These are phyloP conservation scores for Ceriops tagal DNA, from an alignment of 345 rosid genomes.

Conservation along the genomic window DNA sequence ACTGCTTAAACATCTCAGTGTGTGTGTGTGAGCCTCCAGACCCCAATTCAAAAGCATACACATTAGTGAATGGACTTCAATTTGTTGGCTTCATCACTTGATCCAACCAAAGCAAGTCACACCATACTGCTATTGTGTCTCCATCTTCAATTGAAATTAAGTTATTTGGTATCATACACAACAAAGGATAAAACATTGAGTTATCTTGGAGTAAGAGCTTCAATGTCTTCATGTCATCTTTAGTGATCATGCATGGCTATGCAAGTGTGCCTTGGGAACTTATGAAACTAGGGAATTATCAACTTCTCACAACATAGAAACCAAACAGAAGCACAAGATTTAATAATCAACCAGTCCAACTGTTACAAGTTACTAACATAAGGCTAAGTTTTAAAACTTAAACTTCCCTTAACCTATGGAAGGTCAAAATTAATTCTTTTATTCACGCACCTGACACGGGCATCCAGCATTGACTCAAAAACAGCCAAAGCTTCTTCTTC, in stretches of 20 bases:
- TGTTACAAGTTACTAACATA: not conserved
- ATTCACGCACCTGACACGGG: slow-evolving; percentile 74
- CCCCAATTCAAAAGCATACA: not conserved
- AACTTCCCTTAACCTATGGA: not conserved
- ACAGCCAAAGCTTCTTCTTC: slow-evolving; percentile 97
- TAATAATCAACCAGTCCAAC: not conserved
- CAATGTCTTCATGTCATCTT: not conserved
- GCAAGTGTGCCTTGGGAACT: not conserved
- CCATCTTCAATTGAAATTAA: too few relatives aligned
- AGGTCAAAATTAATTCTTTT: not conserved
- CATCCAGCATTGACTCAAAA: slow-evolving; percentile 96
- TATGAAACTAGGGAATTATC: not conserved
- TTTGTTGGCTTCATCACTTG: not conserved
- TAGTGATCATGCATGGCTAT: not conserved
- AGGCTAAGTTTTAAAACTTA: not conserved
- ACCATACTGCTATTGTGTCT: slow-evolving; percentile 1
- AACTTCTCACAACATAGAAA: not conserved
- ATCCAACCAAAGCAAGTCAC: not conserved
- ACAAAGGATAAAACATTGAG: too few relatives aligned
- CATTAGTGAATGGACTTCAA: not conserved
- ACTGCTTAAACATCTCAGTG: too few relatives aligned
- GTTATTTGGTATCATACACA: too few relatives aligned
- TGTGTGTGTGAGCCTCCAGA: too few relatives aligned
- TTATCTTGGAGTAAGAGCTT: too few relatives aligned
- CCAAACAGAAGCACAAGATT: not conserved